Conservation (phyloP, 78 protist species). For the Dictyostelium purpureum region DNA sequence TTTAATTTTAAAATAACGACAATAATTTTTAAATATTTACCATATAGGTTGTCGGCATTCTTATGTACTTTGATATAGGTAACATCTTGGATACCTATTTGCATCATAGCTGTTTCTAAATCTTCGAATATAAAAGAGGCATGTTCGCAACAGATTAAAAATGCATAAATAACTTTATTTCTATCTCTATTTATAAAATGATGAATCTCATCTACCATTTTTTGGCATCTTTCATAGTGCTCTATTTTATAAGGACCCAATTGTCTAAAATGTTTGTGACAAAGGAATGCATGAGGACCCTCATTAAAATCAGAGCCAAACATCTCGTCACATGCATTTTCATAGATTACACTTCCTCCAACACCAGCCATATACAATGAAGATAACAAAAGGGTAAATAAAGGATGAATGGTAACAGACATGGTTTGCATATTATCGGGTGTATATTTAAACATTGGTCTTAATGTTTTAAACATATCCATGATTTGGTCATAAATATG, state of each 20-base stretch:
- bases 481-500: too few species aligned
- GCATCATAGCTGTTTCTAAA: neutral
- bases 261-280: neutral
- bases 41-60: neutral
- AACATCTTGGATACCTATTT: neutral
- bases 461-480: neutral
- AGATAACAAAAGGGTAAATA: neutral
- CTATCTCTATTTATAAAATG: neutral
- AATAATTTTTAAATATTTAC: too few species aligned
- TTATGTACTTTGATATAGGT: neutral
- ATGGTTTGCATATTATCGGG: slow-evolving; percentile 2
- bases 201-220: neutral
- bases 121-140: neutral
- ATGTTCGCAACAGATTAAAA: neutral
- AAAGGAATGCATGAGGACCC: neutral
- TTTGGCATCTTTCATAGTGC: neutral
- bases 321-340: neutral
- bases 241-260: neutral
- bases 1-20: too few species aligned
- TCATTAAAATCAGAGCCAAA: neutral
- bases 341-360: neutral
- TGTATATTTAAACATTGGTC: neutral
- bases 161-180: neutral
- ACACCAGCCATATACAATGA: neutral
- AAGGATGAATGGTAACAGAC: slow-evolving; percentile 2